A percentile compares a stretch with the other conserved stretches of the same genome.
Evolutionary conservation across 2,329 filamentous ascomycete species (phyloP).

Genomic region (Xylaria multiplex): DNA sequence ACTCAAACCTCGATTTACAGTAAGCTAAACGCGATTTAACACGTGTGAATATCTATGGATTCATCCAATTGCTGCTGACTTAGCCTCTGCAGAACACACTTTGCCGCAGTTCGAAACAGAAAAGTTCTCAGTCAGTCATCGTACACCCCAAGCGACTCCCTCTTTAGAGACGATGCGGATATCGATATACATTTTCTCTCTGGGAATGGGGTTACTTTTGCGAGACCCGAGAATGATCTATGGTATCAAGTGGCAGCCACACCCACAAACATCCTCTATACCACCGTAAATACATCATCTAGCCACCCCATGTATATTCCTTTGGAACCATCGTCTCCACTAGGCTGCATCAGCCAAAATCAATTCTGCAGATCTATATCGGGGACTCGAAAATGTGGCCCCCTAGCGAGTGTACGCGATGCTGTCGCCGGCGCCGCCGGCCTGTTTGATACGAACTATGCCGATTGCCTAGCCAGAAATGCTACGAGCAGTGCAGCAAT

Average conservation of each 20-base stretch:
- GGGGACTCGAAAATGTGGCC: conserved; percentile 24
- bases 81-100: background rate
- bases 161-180: conserved; percentile 20
- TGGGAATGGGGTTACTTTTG: conserved; percentile 20
- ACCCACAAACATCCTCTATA: no score
- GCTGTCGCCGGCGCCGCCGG: conserved; percentile 13
- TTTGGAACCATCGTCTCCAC: conserved; percentile 27
- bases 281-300: no score
- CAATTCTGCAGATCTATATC: conserved; percentile 30
- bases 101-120: no score
- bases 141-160: conserved; percentile 13
- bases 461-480: background rate
- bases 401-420: conserved; percentile 28
- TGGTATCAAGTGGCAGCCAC: conserved; percentile 22
- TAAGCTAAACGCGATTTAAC: background rate
- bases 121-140: no score
- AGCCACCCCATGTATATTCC: background rate
- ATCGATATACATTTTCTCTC: conserved; percentile 15
- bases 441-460: conserved; percentile 15
- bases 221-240: background rate
- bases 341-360: conserved; percentile 29
- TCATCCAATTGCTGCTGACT: background rate
- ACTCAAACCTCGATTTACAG: conserved; percentile 6
- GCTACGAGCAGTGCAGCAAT: background rate
- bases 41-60: background rate